Evolutionary conservation across 2,329 filamentous ascomycete species (phyloP).

Genomic region (Cryphonectria carpinicola): DNA sequence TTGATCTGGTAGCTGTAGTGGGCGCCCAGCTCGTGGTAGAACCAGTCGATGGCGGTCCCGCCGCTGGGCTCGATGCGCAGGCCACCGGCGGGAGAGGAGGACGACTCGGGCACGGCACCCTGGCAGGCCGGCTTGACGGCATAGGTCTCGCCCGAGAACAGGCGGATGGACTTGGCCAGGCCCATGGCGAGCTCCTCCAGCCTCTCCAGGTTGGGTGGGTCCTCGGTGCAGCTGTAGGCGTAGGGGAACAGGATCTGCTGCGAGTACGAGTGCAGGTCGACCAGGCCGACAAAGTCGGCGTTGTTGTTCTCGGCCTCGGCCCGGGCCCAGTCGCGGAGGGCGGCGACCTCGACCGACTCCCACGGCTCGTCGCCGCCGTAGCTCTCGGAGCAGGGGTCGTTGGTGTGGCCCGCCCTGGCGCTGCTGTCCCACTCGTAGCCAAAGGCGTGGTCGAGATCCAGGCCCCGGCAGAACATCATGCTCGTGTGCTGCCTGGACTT

Average conservation of each 20-base stretch:
- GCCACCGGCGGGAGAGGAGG: slow-evolving; percentile 28
- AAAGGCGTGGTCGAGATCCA: slow-evolving; percentile 89
- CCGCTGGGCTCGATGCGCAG: slow-evolving; percentile 72
- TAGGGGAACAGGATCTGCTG: slow-evolving; percentile 95
- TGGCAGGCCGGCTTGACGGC: slow-evolving; percentile 85
- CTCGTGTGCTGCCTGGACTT: slow-evolving; percentile 88
- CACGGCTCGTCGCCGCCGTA: slow-evolving; percentile 85
- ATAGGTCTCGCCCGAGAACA: slow-evolving; percentile 76
- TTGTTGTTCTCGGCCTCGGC: slow-evolving; percentile 75
- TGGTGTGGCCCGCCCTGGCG: slow-evolving; percentile 53
- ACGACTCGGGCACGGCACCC: slow-evolving; percentile 61
- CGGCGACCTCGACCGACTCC: slow-evolving; percentile 76
- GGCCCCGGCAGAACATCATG: slow-evolving; percentile 80
- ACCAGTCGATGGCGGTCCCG: slow-evolving; percentile 90
- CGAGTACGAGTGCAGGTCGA: slow-evolving; percentile 94
- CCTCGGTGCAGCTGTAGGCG: slow-evolving; percentile 76
- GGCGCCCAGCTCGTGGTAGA: slow-evolving; percentile 84
- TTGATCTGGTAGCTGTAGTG: slow-evolving; percentile 93
- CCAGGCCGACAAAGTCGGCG: slow-evolving; percentile 77
- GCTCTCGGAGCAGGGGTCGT: slow-evolving; percentile 87
- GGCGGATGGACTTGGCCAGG: slow-evolving; percentile 84
- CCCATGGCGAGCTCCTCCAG: slow-evolving; percentile 88
- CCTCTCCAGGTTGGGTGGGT: slow-evolving; percentile 87
- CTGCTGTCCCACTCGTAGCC: slow-evolving; percentile 81
- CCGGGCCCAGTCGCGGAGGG: slow-evolving; percentile 79